A percentile compares a stretch with the other conserved stretches of the same genome.
phyloP scores from a whole-genome alignment of 108 stramenopile genomes.

The Nannochloropsis salina region DNA sequence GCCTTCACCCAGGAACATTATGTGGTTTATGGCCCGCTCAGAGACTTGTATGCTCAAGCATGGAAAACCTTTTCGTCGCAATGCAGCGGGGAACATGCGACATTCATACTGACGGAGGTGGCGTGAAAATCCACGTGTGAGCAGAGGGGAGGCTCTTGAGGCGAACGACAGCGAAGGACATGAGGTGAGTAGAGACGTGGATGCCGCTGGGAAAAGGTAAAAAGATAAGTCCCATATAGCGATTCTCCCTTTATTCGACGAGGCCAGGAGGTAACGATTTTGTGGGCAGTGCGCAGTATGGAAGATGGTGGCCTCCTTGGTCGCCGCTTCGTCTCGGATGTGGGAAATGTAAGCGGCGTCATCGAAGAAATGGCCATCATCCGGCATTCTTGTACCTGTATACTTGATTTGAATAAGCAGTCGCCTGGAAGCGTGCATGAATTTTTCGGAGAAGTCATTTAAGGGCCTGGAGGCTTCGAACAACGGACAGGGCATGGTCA shows the following conservation, averaged over 20 bases:
- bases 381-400: background rate
- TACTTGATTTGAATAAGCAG: too few species aligned
- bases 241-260: background rate
- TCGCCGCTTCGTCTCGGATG: background rate
- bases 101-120: background rate
- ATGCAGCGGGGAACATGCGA: background rate
- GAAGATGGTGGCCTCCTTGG: background rate
- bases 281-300: background rate
- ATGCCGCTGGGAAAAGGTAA: background rate
- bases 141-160: background rate
- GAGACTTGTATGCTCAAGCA: conserved; percentile 9
- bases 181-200: background rate
- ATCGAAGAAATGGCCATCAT: background rate
- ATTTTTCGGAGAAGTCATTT: too few species aligned
- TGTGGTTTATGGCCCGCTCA: background rate
- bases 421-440: too few species aligned
- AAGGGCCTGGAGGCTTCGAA: too few species aligned
- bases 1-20: background rate
- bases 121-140: conserved; percentile 2
- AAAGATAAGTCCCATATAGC: background rate
- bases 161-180: background rate
- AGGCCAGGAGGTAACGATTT: background rate
- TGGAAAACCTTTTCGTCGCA: background rate
- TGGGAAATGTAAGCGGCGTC: background rate
- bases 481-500: too few species aligned